Base-by-base conservation (phyloP, 495 filamentous ascomycete genomes). In the Neurospora sp. region DNA sequence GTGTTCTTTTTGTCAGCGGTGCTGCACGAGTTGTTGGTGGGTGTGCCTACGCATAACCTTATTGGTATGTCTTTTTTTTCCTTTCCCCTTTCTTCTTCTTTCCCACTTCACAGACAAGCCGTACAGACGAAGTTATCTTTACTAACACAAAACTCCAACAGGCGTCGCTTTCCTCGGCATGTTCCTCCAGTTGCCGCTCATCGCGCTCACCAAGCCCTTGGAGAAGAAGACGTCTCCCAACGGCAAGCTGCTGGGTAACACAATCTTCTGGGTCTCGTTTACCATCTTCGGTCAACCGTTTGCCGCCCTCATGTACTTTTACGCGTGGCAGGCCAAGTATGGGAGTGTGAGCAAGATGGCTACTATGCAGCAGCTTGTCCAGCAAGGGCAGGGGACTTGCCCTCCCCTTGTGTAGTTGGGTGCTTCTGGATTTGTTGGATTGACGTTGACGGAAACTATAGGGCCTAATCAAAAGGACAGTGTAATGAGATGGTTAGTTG, bases 321-420 rank as follows among this genome's bases (percentile, higher is more conserved):
- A 97, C 79, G 96, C 94, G 16, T 99, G 96, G 96, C 95, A 98
- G 81, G 94, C 93, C 22, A 99, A 99, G 82, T 97, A 97, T 79
- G 96, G 96, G 22, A 94, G 89, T 76, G 84, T 87, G 10, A 82
- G 82, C 45, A 81, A 77, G 40, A 37, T 70, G 74, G 42, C 69
- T 22, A 20, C 14, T 48, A 6, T 14, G 12, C 70, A 39, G 22
- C 53, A 61, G 12, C 22, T 61, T 27, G 14, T 61, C 22, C 22
- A 61, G 22, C 53, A 61, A 12, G 53, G 53, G 53, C 53, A 61
- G 53, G 53, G 53, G 22, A 61, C 53, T 8, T 61, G 53, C 22
- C 53, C 53, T 61, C 53, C 53, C 16, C 53, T 61, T 8, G 53
- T 16, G 9, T 61, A 61, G 22, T 8, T 61, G 48, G 10, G 22